A percentile compares a stretch with the other conserved stretches of the same genome.
phyloP scores from a whole-genome alignment of 2,329 filamentous ascomycete genomes.

The Curvularia eragrostidis region DNA sequence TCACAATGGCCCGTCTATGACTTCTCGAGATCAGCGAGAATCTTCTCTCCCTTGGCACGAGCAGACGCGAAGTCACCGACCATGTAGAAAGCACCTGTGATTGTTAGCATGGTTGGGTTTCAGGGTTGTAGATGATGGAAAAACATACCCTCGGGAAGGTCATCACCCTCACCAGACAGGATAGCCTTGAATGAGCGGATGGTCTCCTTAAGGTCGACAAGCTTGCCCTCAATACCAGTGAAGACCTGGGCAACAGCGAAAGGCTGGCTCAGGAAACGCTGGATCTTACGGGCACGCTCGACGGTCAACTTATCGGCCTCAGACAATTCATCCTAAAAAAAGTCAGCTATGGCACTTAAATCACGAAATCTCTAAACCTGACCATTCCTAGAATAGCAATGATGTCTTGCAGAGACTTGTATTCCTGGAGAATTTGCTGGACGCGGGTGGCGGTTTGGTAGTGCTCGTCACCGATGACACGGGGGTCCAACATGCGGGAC shows the following conservation, averaged over 20 bases:
- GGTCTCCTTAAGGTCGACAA: slow-evolving; percentile 98
- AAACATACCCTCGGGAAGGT: slow-evolving; percentile 83
- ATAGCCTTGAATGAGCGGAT: slow-evolving; percentile 98
- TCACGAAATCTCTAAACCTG: too few species aligned
- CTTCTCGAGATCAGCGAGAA: slow-evolving; percentile 88
- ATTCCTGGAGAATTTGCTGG: slow-evolving; percentile 99
- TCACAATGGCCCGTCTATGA: slow-evolving; percentile 43
- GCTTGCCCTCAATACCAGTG: slow-evolving; percentile 93
- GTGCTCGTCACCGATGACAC: slow-evolving; percentile 97
- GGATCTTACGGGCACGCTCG: slow-evolving; percentile 99
- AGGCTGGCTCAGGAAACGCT: slow-evolving; percentile 99
- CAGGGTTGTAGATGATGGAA: background rate
- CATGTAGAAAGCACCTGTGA: slow-evolving; percentile 84
- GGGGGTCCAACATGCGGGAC: slow-evolving; percentile 98
- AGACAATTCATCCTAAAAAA: slow-evolving; percentile 98
- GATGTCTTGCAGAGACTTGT: slow-evolving; percentile 99
- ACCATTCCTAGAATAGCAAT: slow-evolving; percentile 99
- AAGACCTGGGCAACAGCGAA: slow-evolving; percentile 90
- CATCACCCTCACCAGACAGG: slow-evolving; percentile 91
- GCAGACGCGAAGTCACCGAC: slow-evolving; percentile 95
- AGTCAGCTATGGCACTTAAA: too few species aligned
- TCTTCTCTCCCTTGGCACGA: slow-evolving; percentile 98
- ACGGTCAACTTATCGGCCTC: slow-evolving; percentile 99
- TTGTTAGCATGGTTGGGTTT: slow-evolving; percentile 24
- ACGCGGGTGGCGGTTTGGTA: slow-evolving; percentile 93